phyloP scores from a whole-genome alignment of 2,329 filamentous ascomycete genomes.

The Colletotrichum tamarilloi region DNA sequence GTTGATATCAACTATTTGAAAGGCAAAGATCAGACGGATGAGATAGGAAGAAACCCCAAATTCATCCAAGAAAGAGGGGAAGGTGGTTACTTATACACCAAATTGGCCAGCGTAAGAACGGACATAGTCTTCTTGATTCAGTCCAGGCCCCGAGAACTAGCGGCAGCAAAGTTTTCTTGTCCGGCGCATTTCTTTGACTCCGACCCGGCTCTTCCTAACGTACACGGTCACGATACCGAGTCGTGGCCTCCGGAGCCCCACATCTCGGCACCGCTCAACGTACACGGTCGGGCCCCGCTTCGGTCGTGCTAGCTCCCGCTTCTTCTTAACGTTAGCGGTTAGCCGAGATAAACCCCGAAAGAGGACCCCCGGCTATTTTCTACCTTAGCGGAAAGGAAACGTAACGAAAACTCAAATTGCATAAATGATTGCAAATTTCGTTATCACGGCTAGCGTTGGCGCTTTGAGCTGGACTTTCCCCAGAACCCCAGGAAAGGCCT shows the following conservation, averaged over 20 bases:
- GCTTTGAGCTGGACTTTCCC: not conserved
- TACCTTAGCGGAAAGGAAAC: not conserved
- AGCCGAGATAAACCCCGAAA: not conserved
- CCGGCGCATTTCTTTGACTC: not conserved
- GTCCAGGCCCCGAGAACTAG: not conserved
- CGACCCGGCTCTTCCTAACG: conserved; percentile 25
- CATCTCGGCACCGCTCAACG: conserved; percentile 5
- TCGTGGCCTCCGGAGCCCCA: conserved; percentile 17
- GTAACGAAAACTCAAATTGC: not conserved
- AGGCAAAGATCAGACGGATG: not conserved
- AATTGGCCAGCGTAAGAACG: not conserved
- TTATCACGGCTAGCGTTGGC: not conserved
- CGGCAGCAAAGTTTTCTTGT: conserved; percentile 3
- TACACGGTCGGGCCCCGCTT: conserved; percentile 26
- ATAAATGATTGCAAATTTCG: not conserved
- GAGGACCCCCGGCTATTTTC: not conserved
- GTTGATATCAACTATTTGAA: not conserved
- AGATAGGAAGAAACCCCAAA: not conserved
- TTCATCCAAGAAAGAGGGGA: not conserved
- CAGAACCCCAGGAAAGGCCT: not conserved
- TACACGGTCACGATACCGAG: conserved; percentile 15
- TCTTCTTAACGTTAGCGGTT: conserved; percentile 5
- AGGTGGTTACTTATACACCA: conserved; percentile 9
- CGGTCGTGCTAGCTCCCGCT: not conserved
- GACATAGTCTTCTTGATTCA: not conserved